Evolutionary conservation across 2,329 filamentous ascomycete genomes (phyloP).

Genomic region (Penicillium sumatraense): DNA sequence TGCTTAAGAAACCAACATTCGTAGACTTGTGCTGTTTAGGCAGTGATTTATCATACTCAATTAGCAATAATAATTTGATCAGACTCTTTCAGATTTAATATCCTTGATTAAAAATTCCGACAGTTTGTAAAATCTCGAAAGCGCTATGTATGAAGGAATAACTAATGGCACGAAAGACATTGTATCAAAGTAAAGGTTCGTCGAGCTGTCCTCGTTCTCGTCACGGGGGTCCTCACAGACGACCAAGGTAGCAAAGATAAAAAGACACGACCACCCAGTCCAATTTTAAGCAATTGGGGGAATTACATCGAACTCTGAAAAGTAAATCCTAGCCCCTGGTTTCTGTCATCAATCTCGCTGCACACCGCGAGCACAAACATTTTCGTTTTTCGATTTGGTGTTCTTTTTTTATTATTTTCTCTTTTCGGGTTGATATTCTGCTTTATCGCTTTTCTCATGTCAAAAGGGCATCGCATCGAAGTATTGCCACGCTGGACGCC

Average conservation of each 20-base stretch:
- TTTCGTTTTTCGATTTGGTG: not conserved
- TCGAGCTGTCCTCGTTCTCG: not conserved
- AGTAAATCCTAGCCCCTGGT: not conserved
- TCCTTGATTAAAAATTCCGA: not conserved
- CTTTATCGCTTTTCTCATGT: too few species aligned
- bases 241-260: not conserved
- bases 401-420: not conserved
- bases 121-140: not conserved
- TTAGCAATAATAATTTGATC: conserved; percentile 7
- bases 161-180: not conserved
- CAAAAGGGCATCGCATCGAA: not conserved
- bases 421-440: too few species aligned
- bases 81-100: not conserved
- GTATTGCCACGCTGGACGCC: not conserved
- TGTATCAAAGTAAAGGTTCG: not conserved
- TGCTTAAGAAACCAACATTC: not conserved
- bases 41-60: too few species aligned
- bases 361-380: not conserved
- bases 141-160: conserved; percentile 15
- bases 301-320: conserved; percentile 5
- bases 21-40: too few species aligned
- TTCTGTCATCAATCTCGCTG: not conserved
- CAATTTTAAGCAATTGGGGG: conserved; percentile 12
- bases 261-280: conserved; percentile 6
- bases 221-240: not conserved